Evolutionary conservation across 768 basidiomycete genomes (phyloP).

Genomic region (Suillus ampliporus): DNA sequence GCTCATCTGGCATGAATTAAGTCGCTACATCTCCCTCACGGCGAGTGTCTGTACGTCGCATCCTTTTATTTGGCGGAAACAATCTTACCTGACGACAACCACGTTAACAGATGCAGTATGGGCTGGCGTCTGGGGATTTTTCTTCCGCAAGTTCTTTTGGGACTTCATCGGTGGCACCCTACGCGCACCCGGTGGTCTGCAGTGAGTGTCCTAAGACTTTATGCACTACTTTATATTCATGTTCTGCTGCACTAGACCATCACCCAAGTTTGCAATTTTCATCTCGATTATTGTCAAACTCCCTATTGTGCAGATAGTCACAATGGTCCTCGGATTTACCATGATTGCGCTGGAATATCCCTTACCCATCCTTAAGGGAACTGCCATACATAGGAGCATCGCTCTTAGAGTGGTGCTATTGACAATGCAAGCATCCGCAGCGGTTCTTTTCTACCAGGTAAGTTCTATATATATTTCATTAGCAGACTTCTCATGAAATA

Average conservation of each 20-base stretch:
- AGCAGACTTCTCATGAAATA: background rate
- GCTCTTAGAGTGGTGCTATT: conserved; percentile 66
- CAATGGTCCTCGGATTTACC: conserved; percentile 62
- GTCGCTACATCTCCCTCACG: conserved; percentile 69
- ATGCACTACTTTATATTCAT: conserved; percentile 7
- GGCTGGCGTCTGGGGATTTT: conserved; percentile 80
- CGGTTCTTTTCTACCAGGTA: conserved; percentile 81
- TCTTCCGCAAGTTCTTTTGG: conserved; percentile 96
- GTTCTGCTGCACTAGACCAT: conserved; percentile 50
- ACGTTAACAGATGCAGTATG: conserved; percentile 68
- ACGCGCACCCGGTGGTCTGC: conserved; percentile 78
- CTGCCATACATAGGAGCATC: conserved; percentile 69
- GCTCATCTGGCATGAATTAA: conserved; percentile 81
- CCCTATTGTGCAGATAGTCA: conserved; percentile 75
- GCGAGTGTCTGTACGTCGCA: conserved; percentile 71
- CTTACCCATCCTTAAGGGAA: conserved; percentile 57
- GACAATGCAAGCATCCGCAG: conserved; percentile 63
- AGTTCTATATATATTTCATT: conserved; percentile 18
- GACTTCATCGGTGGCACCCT: conserved; percentile 87
- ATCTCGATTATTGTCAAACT: conserved; percentile 75
- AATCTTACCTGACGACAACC: conserved; percentile 17
- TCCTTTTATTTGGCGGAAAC: conserved; percentile 8
- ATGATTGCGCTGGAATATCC: conserved; percentile 78
- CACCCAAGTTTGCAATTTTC: conserved; percentile 65
- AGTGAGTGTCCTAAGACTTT: conserved; percentile 52